A percentile compares a stretch with the other conserved stretches of the same genome.
phyloP scores from a whole-genome alignment of 306 rosid species.

The Notholithocarpus densiflorus region DNA sequence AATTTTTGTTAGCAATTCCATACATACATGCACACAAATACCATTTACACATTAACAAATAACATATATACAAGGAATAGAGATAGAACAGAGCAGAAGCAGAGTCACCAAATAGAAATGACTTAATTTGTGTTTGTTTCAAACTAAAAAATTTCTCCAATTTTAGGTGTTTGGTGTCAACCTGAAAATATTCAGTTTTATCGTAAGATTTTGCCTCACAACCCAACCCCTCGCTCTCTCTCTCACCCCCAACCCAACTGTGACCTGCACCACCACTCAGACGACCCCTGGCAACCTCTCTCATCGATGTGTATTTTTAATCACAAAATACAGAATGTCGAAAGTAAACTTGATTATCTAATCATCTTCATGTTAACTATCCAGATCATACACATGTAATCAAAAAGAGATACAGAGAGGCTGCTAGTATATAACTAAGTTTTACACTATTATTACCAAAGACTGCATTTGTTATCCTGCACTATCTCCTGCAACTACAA shows the following conservation, averaged over 20 bases:
- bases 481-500: slow-evolving; percentile 36
- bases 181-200: no score
- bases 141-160: no score
- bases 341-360: slow-evolving; percentile 2
- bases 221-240: no score
- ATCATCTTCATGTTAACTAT: slow-evolving; percentile 17
- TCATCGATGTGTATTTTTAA: neutral
- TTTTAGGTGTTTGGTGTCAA: no score
- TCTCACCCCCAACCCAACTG: no score
- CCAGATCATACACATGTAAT: slow-evolving; percentile 7
- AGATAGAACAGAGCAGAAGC: neutral
- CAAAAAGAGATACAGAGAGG: slow-evolving; percentile 1
- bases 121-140: neutral
- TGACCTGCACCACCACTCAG: no score
- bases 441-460: slow-evolving; percentile 13
- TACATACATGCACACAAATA: neutral
- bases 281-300: no score
- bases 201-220: no score
- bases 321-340: neutral
- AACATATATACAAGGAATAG: neutral
- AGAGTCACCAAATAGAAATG: neutral
- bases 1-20: neutral
- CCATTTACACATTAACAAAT: neutral
- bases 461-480: slow-evolving; percentile 29
- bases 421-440: slow-evolving; percentile 9